Conservation (phyloP, 768 basidiomycete genomes). For the Asterophora parasitica region DNA sequence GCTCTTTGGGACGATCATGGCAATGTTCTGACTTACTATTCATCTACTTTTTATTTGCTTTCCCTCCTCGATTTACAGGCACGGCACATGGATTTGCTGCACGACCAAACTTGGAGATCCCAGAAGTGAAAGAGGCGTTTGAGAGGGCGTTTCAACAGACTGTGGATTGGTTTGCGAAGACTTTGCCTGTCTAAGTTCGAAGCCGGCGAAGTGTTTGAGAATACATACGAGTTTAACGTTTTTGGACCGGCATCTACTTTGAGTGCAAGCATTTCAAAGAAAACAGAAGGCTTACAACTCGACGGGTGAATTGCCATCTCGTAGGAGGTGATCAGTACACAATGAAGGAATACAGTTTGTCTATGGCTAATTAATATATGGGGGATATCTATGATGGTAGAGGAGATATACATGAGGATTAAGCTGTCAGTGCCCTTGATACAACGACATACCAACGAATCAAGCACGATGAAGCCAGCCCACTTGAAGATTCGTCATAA, state of each 20-base stretch:
- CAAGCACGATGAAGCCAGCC: constrained; percentile 63
- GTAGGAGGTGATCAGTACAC: too few species aligned
- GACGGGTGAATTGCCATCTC: too few species aligned
- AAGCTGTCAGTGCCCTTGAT: too few species aligned
- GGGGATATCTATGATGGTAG: neutral
- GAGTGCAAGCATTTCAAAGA: too few species aligned
- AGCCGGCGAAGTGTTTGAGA: too few species aligned
- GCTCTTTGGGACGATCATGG: neutral
- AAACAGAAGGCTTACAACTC: too few species aligned
- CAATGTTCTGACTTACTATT: too few species aligned
- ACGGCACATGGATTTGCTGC: constrained; percentile 24
- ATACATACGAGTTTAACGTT: too few species aligned
- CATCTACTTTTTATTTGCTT: neutral
- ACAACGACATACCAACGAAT: neutral
- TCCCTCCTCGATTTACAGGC: constrained; percentile 6
- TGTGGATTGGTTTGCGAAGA: constrained; percentile 20
- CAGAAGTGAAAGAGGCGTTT: constrained; percentile 21
- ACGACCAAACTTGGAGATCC: constrained; percentile 19
- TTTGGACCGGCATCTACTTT: too few species aligned
- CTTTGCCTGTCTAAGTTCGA: neutral
- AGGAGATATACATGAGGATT: neutral
- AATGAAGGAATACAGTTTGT: neutral
- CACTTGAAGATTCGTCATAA: constrained; percentile 78
- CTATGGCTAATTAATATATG: neutral
- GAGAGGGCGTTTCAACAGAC: constrained; percentile 23